Evolutionary conservation across 176 grass and related monocot genomes (phyloP), one percentile per base, ranked within the genome.

Genomic region (Oryza meyeriana): DNA sequence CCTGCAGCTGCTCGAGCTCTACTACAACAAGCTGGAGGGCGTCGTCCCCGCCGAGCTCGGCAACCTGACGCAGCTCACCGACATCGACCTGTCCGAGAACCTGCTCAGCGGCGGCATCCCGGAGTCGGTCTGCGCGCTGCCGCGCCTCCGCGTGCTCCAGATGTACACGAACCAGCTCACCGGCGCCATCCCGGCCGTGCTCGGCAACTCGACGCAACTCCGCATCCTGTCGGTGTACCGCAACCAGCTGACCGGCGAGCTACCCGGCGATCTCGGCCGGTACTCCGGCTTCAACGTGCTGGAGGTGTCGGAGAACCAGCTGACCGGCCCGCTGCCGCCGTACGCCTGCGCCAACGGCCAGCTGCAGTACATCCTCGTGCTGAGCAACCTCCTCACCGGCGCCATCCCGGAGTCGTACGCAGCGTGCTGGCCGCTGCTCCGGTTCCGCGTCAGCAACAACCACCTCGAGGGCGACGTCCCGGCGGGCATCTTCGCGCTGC

Each of bases 71-170:
- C 22, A 40, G 11, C 86, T 99, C 76, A 80, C 75, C 45, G 96
- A 99, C 79, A 84, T 95, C 58, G 96, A 99, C 61, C 29, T 99
- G 16, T 99, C 96, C 3, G 96, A 94, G 69, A 99, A 99, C 82
- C n/a, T 16, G 1, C 86, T 99, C 48, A 74, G 65, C 11, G 93
- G 96, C 1, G 61, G 36, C 42, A 92, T 99, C 82, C 96, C 96
- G 9, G 85, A 35, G 12, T 32, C 72, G 5, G 68, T 99, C 35
- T 90, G 93, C 75, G 22, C 78, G 4, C 75, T 99, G 24, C 86
- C 87, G 1, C 33, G 44, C 28, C 93, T 99, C 25, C 82, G 39
- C 14, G 89, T 93, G 38, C 68, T 99, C 8, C 96, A 99, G 85
- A 6, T 87, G 5, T 99, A 99, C 87, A 93, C 82, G 6, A 99